Conservation (phyloP, 495 filamentous ascomycete species). For the Penicillium verhagenii region DNA sequence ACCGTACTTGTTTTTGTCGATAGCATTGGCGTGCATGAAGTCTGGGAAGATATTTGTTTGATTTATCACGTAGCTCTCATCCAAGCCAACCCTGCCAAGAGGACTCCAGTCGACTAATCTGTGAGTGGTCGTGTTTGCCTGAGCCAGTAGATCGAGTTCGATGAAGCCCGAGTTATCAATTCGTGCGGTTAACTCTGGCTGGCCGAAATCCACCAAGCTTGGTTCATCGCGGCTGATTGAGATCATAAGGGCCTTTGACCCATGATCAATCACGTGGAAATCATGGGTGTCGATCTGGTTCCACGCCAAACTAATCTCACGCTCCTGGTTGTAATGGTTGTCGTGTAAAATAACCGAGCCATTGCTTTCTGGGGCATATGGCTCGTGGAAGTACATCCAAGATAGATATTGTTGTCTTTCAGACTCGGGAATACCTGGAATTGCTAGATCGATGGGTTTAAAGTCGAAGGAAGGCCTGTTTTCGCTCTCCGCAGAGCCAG, state of each 20-base stretch:
- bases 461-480: slow-evolving; percentile 9
- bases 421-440: too few species aligned
- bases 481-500: slow-evolving; percentile 1
- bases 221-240: too few species aligned
- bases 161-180: too few species aligned
- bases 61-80: too few species aligned
- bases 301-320: background rate
- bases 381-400: slow-evolving; percentile 8
- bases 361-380: background rate
- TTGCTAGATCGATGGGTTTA: slow-evolving; percentile 2
- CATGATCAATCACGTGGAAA: slow-evolving; percentile 9
- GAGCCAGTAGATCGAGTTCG: too few species aligned
- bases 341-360: background rate
- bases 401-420: background rate
- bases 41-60: too few species aligned
- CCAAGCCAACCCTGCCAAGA: too few species aligned
- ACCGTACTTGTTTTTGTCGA: slow-evolving; percentile 46
- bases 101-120: too few species aligned
- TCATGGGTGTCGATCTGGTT: slow-evolving; percentile 10
- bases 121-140: too few species aligned
- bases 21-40: slow-evolving; percentile 39
- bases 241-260: too few species aligned
- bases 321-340: slow-evolving; percentile 4
- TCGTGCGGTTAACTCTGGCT: too few species aligned
- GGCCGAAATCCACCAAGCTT: too few species aligned